Base-by-base conservation (phyloP, 2,329 filamentous ascomycete genomes). In the Scopulariopsis brevicaulis region DNA sequence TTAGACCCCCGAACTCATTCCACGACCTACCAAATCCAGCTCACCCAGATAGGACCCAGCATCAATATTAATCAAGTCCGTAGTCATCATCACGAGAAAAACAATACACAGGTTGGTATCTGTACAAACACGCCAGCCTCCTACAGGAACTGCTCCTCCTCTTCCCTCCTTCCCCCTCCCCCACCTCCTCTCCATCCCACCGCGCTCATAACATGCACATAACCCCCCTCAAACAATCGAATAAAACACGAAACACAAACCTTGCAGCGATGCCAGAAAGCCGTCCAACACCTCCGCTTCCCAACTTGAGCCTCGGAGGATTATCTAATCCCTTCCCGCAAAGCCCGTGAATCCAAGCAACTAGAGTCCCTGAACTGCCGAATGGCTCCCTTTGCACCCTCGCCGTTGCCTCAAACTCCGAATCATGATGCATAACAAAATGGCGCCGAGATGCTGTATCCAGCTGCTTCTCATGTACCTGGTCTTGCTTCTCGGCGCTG, bases 301-400 rank as follows among this genome's bases (percentile, higher is more conserved):
- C 60, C 62, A 62, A 60, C 60, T 63, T 63, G 62, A 64, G 66
- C 67, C 67, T 69, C 67, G 71, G 73, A 75, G 72, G 74, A 73
- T 68, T 78, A 77, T 76, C 76, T 78, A 78, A 79, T 66, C 73
- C 74, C 73, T 72, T 72, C 71, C 51, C 51, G 24, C 51, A 18
- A 50, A 50, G 46, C 18, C 46, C 46, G 11, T 6, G 20, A 24
- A 50, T 50, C 46, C 46, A 50, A 50, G 22, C 22, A 50, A 22
- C 46, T 14, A 11, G 37, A 6, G 46, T 22, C n/a, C n/a, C 20
- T 50, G 5, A 50, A 50, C n/a, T 50, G 6, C 20, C 22, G 46
- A 50, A 24, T 50, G 18, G 46, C 46, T 50, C 22, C 46, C 22
- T 11, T 50, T 50, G 8, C 20, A 12, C n/a, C 46, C 20, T 50